Conservation (phyloP, 2,329 filamentous ascomycete genomes). For the Aspergillus arachidicola region DNA sequence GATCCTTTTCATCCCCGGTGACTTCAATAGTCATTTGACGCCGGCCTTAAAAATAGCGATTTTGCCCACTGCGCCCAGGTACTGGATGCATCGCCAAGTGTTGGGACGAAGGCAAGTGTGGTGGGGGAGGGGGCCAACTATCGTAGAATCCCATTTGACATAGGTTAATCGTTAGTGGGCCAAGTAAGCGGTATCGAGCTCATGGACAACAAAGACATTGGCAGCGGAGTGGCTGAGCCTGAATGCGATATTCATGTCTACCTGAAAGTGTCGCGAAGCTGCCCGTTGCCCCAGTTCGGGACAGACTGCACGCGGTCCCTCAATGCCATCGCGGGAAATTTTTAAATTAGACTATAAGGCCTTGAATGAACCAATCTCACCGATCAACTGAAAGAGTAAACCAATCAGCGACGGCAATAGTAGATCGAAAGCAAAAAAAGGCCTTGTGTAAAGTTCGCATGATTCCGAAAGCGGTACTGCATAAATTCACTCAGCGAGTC, state of each 20-base stretch:
- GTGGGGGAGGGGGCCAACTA: neutral
- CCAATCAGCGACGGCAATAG: neutral
- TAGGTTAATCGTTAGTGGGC: conserved; percentile 3
- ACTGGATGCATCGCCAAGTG: conserved; percentile 1
- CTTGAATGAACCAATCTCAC: neutral
- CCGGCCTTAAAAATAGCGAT: conserved; percentile 7
- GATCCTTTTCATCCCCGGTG: neutral
- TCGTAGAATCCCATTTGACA: conserved; percentile 7
- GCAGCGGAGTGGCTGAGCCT: conserved; percentile 8
- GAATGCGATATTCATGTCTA: conserved; percentile 9
- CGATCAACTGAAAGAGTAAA: neutral
- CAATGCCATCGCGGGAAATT: neutral
- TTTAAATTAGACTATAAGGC: neutral
- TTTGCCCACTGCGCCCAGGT: conserved; percentile 10
- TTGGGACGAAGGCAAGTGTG: conserved; percentile 1
- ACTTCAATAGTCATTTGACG: conserved; percentile 14
- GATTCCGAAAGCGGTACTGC: conserved; percentile 8
- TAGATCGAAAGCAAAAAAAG: neutral
- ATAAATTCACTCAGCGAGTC: neutral
- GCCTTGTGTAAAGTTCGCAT: neutral
- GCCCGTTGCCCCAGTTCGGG: neutral
- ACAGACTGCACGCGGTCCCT: conserved; percentile 9
- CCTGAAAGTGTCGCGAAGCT: neutral
- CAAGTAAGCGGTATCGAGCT: neutral
- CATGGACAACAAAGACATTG: conserved; percentile 1